Conservation (phyloP, 495 filamentous ascomycete species). For the Lineolata rhizophorae region DNA sequence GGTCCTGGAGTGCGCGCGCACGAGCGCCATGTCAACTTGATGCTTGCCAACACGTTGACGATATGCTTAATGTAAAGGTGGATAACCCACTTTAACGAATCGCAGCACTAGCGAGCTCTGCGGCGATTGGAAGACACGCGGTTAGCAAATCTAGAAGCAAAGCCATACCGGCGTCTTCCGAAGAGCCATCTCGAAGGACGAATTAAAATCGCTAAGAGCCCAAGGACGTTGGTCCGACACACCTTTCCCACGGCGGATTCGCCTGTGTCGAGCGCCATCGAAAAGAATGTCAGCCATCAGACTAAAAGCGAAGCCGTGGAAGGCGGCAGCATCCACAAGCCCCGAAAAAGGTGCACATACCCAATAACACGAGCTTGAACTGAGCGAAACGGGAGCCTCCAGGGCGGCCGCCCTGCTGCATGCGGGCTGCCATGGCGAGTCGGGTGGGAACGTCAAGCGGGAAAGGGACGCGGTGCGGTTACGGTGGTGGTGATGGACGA, state of each 20-base stretch:
- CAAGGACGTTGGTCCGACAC: constrained; percentile 8
- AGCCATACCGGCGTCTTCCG: no score
- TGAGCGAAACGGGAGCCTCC: constrained; percentile 76
- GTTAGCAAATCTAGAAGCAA: no score
- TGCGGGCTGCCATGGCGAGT: constrained; percentile 69
- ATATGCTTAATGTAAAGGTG: background rate
- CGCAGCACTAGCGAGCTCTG: constrained; percentile 92
- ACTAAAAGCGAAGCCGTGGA: background rate
- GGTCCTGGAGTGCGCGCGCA: constrained; percentile 58
- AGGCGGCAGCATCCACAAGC: background rate
- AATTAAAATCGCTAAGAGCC: background rate
- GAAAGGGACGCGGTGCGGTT: no score
- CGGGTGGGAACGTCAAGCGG: no score
- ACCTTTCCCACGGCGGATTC: constrained; percentile 98
- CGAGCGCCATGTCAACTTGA: background rate
- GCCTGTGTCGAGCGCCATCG: constrained; percentile 35
- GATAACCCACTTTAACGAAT: constrained; percentile 68
- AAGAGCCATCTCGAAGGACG: no score
- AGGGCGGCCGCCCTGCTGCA: constrained; percentile 50
- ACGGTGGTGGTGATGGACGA: no score
- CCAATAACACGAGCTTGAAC: constrained; percentile 94
- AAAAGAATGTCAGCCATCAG: constrained; percentile 16
- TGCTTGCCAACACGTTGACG: background rate
- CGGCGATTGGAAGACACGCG: constrained; percentile 1
- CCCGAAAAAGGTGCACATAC: constrained; percentile 25